Evolutionary conservation across 441 rosid genomes (phyloP).

Genomic region (Populus hybrid): DNA sequence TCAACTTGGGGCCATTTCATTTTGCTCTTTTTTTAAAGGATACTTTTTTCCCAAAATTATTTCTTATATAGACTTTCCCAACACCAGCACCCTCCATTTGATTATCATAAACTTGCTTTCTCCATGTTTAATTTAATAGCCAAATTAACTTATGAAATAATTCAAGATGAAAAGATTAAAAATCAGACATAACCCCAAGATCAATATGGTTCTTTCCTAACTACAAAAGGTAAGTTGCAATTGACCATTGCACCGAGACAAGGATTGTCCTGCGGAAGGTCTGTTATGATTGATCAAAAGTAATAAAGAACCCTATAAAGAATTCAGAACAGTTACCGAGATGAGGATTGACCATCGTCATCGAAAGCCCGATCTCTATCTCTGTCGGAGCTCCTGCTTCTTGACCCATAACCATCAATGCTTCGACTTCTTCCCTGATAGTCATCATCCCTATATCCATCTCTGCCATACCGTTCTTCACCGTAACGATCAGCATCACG

Average conservation of each 20-base stretch:
- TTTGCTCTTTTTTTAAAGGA: background rate
- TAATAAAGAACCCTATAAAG: background rate
- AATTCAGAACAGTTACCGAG: slow-evolving; percentile 47
- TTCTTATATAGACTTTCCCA: background rate
- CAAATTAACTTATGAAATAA: slow-evolving; percentile 14
- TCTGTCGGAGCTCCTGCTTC: slow-evolving; percentile 52
- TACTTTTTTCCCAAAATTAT: too few relatives aligned
- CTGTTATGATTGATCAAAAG: background rate
- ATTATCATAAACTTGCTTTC: background rate
- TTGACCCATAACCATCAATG: slow-evolving; percentile 44
- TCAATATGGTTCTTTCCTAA: background rate
- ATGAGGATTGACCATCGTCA: slow-evolving; percentile 60
- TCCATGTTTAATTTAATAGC: background rate
- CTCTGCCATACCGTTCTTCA: slow-evolving; percentile 73
- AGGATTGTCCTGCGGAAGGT: background rate
- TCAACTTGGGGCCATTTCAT: background rate
- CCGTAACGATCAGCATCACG: slow-evolving; percentile 74
- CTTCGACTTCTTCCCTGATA: slow-evolving; percentile 55
- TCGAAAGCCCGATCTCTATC: slow-evolving; percentile 38
- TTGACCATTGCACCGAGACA: background rate
- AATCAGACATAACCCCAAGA: background rate
- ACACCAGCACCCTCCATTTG: background rate
- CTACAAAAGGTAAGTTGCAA: background rate
- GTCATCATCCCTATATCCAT: slow-evolving; percentile 73
- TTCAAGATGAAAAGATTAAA: background rate